Evolutionary conservation across 441 rosid genomes (phyloP), one percentile per base, ranked within the genome.

Genomic region (Jatropha podagrica): DNA sequence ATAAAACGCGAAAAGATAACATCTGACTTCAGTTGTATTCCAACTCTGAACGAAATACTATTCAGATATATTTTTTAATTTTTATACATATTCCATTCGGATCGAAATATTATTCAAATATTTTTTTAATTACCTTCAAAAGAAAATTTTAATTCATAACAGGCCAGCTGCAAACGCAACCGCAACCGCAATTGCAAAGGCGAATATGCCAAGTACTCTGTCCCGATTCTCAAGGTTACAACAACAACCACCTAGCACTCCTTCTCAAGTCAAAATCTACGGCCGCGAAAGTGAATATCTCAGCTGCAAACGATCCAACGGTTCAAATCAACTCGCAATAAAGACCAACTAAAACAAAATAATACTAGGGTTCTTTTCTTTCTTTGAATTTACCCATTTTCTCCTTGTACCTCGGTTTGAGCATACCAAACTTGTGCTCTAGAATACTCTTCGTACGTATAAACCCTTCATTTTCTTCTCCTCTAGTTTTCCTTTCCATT

Each of bases 131-230:
- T 32, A 32, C 32, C 32, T 32, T 32, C 32, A 32, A 32, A 32
- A 32, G 2, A 32, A 32, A 32, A 1, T 32, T 32, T 32, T 32
- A 32, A 32, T 1, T 32, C 32, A 32, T 32, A 32, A 32, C 32
- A 32, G 32, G 1, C 32, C 32, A 32, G 12, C 26, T 26, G 37
- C 41, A 20, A 68, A 18, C 4, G 8, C 14, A 46, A 41, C 73
- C 4, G 8, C 14, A 46, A 41, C 73, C 32, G 32, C 1, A 32
- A 32, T 32, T 32, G 64, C 42, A 18, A 0, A 12, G 64, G 26
- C 78, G 78, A 80, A 80, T 80, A 86, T 82, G 78, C 87, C 71
- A 48, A 44, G 40, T 20, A 12, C 77, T 74, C 20, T 5, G 75
- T 67, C 76, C 66, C 71, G 72, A 83, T 83, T 73, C 72, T 65